Conservation (phyloP, 1,139 yeast genomes). For the Yamadazyma jaroonii region DNA sequence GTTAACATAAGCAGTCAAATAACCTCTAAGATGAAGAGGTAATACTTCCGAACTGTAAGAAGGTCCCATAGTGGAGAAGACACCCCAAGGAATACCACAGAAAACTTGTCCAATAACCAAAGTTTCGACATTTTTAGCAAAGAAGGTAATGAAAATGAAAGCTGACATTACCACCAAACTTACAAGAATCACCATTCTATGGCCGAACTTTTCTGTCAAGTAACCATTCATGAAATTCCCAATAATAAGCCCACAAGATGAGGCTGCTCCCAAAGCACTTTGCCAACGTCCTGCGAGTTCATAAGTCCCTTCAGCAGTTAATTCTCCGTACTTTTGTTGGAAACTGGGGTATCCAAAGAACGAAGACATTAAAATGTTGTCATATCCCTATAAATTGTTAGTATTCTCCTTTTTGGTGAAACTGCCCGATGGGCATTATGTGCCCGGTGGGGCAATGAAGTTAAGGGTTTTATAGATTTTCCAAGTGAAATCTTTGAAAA, state of each 20-base stretch:
- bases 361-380: slow-evolving; percentile 18
- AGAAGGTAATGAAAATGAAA: slow-evolving; percentile 18
- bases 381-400: slow-evolving; percentile 17
- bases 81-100: slow-evolving; percentile 23
- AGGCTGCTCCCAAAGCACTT: slow-evolving; percentile 17
- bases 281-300: slow-evolving; percentile 21
- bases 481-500: no score
- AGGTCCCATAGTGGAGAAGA: slow-evolving; percentile 21
- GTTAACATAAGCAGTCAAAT: slow-evolving; percentile 27
- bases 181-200: slow-evolving; percentile 17
- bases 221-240: slow-evolving; percentile 19
- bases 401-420: no score
- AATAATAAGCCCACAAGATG: slow-evolving; percentile 17
- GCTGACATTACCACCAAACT: slow-evolving; percentile 17
- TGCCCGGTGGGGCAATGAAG: no score
- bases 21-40: slow-evolving; percentile 20
- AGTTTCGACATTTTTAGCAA: slow-evolving; percentile 15
- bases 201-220: slow-evolving; percentile 20
- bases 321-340: slow-evolving; percentile 17
- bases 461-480: no score
- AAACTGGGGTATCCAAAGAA: slow-evolving; percentile 22
- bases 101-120: slow-evolving; percentile 19
- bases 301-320: slow-evolving; percentile 16
- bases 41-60: slow-evolving; percentile 20
- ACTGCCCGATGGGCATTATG: no score